Conservation (phyloP, 192 early-diverging fungal species). For the Linnemannia hyalina region DNA sequence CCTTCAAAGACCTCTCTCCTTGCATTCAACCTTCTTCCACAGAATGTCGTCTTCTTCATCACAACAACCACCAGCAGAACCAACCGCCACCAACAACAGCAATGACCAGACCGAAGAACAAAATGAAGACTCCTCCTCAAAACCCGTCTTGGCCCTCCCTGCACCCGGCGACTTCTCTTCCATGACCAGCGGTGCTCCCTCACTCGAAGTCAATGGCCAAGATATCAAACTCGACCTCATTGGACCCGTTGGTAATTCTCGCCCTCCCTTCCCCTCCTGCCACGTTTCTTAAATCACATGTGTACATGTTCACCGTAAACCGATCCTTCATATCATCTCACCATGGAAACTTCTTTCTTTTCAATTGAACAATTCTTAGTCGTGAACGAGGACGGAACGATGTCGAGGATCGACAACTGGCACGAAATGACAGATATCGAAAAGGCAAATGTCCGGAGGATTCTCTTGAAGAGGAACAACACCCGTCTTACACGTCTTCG, state of each 20-base stretch:
- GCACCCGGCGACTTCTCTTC: constrained; percentile 46
- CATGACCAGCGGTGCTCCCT: background rate
- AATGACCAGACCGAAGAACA: background rate
- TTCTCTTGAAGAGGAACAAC: constrained; percentile 62
- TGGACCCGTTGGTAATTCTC: constrained; percentile 61
- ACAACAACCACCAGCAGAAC: background rate
- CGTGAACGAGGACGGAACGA: constrained; percentile 63
- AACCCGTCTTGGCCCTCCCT: constrained; percentile 58
- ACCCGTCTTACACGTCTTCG: constrained; percentile 47
- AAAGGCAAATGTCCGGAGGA: constrained; percentile 62
- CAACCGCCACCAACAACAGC: constrained; percentile 7
- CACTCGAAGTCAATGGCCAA: constrained; percentile 56
- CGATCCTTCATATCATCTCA: background rate
- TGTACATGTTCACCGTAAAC: too few relatives aligned
- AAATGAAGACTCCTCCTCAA: background rate
- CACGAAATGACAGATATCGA: constrained; percentile 67
- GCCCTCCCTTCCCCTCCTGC: background rate
- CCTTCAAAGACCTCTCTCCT: background rate
- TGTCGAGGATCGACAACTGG: constrained; percentile 68
- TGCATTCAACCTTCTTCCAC: background rate
- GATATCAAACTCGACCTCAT: constrained; percentile 58
- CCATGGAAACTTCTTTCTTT: background rate
- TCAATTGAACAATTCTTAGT: constrained; percentile 35
- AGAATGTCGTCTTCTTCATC: constrained; percentile 27
- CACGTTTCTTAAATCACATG: background rate